phyloP scores from a whole-genome alignment of 805 yeast genomes.

The Naumovozyma castellii region DNA sequence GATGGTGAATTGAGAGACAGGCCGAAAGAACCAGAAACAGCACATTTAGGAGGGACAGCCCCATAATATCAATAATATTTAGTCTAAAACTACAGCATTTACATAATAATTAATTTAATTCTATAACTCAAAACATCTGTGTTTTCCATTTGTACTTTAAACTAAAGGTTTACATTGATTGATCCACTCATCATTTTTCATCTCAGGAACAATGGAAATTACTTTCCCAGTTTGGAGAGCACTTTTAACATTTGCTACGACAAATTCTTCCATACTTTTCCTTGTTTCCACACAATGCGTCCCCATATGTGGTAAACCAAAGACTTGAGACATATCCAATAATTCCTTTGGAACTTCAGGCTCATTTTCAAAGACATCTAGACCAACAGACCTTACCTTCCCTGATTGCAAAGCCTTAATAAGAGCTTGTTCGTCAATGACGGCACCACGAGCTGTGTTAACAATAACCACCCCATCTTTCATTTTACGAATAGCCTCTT shows the following conservation, averaged over 20 bases:
- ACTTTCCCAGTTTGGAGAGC: slow-evolving; percentile 60
- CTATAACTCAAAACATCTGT: too few species aligned
- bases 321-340: slow-evolving; percentile 53
- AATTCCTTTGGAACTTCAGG: slow-evolving; percentile 62
- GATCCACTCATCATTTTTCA: slow-evolving; percentile 30
- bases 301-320: slow-evolving; percentile 84
- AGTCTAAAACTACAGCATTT: too few species aligned
- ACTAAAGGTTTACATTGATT: slow-evolving; percentile 3
- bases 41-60: too few species aligned
- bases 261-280: slow-evolving; percentile 70
- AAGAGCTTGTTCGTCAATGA: slow-evolving; percentile 57
- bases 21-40: too few species aligned
- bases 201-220: slow-evolving; percentile 73
- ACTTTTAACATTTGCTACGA: slow-evolving; percentile 55
- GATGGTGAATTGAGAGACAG: neutral
- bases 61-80: too few species aligned
- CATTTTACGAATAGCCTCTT: slow-evolving; percentile 52
- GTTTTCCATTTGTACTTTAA: neutral
- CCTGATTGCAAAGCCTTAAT: slow-evolving; percentile 50
- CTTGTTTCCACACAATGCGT: slow-evolving; percentile 70
- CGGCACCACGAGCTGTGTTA: slow-evolving; percentile 85
- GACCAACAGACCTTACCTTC: slow-evolving; percentile 56
- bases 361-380: slow-evolving; percentile 70
- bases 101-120: too few species aligned
- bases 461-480: slow-evolving; percentile 68